phyloP scores from a whole-genome alignment of 2,329 filamentous ascomycete genomes.

The Rugonectria rugulosa region DNA sequence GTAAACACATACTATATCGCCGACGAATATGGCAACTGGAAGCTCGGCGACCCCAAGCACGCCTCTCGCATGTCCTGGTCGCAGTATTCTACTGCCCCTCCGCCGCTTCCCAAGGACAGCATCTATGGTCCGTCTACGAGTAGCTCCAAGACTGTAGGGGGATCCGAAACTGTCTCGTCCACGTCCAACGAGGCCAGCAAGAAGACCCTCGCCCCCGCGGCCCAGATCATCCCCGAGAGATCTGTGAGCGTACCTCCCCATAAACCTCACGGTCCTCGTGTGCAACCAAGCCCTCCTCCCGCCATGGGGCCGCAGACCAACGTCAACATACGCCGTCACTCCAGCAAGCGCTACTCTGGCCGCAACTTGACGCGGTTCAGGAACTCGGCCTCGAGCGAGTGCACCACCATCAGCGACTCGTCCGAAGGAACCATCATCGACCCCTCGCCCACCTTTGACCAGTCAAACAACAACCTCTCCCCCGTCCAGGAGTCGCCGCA shows the following conservation, averaged over 20 bases:
- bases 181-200: slow-evolving; percentile 1
- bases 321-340: slow-evolving; percentile 30
- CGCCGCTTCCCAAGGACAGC: slow-evolving; percentile 33
- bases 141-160: slow-evolving; percentile 4
- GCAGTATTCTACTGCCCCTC: slow-evolving; percentile 18
- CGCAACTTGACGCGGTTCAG: slow-evolving; percentile 36
- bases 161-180: slow-evolving; percentile 2
- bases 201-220: slow-evolving; percentile 37
- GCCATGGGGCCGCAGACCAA: slow-evolving; percentile 8
- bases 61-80: slow-evolving; percentile 37
- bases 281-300: slow-evolving; percentile 32
- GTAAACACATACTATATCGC: slow-evolving; percentile 58
- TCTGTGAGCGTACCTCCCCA: slow-evolving; percentile 27
- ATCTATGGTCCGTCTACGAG: slow-evolving; percentile 9
- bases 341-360: slow-evolving; percentile 30
- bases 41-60: slow-evolving; percentile 51
- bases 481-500: slow-evolving; percentile 59
- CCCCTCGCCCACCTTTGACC: slow-evolving; percentile 28
- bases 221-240: slow-evolving; percentile 42
- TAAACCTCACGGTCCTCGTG: slow-evolving; percentile 29
- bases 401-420: slow-evolving; percentile 41
- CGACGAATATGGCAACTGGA: slow-evolving; percentile 63
- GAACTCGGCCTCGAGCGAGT: slow-evolving; percentile 43
- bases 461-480: slow-evolving; percentile 49
- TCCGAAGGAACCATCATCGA: slow-evolving; percentile 35